These are phyloP conservation scores for Tritrichomonas foetus DNA, from an alignment of 208 protist species.

Conservation along the genomic window DNA sequence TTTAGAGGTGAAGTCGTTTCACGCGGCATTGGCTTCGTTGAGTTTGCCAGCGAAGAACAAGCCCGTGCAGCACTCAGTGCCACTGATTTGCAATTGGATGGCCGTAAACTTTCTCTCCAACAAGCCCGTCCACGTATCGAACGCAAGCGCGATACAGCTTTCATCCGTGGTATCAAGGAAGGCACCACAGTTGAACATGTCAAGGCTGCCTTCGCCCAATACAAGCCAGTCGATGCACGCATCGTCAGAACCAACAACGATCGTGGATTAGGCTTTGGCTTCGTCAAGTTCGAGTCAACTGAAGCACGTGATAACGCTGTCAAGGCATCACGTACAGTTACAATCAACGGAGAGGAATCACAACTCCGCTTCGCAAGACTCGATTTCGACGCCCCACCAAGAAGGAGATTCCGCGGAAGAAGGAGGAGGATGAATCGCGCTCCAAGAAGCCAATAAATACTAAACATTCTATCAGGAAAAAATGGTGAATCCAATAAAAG, in stretches of 20 bases:
- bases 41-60: neutral
- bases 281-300: neutral
- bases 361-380: neutral
- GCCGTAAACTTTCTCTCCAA: neutral
- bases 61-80: neutral
- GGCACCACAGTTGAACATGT: neutral
- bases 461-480: too few relatives aligned
- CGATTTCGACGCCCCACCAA: neutral
- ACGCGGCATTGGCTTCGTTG: neutral
- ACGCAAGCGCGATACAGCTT: neutral
- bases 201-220: neutral
- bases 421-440: too few relatives aligned
- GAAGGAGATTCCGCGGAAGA: neutral
- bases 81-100: neutral
- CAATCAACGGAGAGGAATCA: neutral
- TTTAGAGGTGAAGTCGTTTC: neutral
- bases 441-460: too few relatives aligned
- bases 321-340: neutral
- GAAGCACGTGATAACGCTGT: neutral
- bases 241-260: neutral
- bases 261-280: neutral
- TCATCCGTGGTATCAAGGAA: neutral
- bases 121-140: neutral
- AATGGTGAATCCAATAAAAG: too few relatives aligned
- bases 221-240: neutral